Evolutionary conservation across 2,329 filamentous ascomycete species (phyloP).

Genomic region (Cladosporium cucumerinum): DNA sequence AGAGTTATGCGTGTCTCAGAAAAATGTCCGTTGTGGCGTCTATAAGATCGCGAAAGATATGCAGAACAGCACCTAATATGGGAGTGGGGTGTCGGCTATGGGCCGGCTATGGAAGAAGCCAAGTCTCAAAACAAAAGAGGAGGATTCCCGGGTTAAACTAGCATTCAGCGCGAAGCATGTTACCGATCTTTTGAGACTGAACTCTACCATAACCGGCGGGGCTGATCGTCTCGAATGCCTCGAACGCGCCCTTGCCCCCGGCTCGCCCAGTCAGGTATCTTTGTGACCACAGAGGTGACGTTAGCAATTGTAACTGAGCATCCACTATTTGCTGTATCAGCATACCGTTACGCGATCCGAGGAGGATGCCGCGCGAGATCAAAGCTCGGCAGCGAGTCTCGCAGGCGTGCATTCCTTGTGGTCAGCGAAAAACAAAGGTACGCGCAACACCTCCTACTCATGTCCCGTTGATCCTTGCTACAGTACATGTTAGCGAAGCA

Average conservation of each 20-base stretch:
- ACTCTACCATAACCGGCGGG: not conserved
- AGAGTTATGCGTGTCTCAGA: not conserved
- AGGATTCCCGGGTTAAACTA: not conserved
- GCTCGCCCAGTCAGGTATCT: not conserved
- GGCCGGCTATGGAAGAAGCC: not conserved
- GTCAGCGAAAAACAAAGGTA: constrained; percentile 12
- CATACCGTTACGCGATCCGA: not conserved
- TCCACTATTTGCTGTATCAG: not conserved
- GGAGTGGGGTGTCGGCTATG: constrained; percentile 11
- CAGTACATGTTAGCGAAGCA: not conserved
- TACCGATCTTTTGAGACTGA: not conserved
- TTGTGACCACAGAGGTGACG: not conserved
- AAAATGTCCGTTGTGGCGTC: not conserved
- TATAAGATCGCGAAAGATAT: not conserved
- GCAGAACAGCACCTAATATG: not conserved
- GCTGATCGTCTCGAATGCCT: not conserved
- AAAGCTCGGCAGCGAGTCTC: constrained; percentile 9
- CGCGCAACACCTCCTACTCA: not conserved
- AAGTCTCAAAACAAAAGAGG: not conserved
- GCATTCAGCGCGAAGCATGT: rapidly evolving
- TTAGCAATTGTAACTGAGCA: not conserved
- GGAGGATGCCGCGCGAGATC: constrained; percentile 8
- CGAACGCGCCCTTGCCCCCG: not conserved
- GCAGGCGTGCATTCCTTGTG: constrained; percentile 13
- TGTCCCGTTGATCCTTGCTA: not conserved